Percentiles rank a stretch among this genome's conserved stretches.
Conservation (phyloP, 257 asterid species). For the Rehmannia glutinosa region DNA sequence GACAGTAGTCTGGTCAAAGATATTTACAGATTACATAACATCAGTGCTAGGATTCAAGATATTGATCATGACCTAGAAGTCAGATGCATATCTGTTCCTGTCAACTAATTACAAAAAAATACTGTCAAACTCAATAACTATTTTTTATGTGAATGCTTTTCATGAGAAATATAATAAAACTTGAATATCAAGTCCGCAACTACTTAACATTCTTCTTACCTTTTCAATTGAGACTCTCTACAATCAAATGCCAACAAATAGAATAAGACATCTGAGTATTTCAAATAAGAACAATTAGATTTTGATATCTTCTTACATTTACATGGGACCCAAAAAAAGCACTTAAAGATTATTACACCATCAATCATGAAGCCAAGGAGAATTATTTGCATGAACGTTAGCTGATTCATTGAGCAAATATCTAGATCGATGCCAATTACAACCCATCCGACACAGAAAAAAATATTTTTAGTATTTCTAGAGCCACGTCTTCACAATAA, state of each 20-base stretch:
- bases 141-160: neutral
- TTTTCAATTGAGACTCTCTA: neutral
- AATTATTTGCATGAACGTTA: neutral
- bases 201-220: neutral
- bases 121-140: neutral
- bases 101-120: neutral
- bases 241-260: too few relatives aligned
- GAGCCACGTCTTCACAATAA: neutral
- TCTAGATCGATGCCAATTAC: neutral
- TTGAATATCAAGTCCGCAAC: neutral
- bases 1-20: neutral
- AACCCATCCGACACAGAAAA: neutral
- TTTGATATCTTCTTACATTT: neutral
- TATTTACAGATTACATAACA: neutral
- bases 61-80: neutral
- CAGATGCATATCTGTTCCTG: neutral
- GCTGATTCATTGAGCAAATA: neutral
- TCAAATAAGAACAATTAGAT: conserved; percentile 2
- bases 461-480: neutral
- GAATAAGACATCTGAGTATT: neutral
- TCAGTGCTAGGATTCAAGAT: neutral
- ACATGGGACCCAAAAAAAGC: neutral
- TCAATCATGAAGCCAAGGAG: neutral
- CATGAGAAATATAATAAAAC: neutral
- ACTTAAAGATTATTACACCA: neutral